phyloP scores from a whole-genome alignment of 148 eudicot genomes.

The Arbutus unedo region DNA sequence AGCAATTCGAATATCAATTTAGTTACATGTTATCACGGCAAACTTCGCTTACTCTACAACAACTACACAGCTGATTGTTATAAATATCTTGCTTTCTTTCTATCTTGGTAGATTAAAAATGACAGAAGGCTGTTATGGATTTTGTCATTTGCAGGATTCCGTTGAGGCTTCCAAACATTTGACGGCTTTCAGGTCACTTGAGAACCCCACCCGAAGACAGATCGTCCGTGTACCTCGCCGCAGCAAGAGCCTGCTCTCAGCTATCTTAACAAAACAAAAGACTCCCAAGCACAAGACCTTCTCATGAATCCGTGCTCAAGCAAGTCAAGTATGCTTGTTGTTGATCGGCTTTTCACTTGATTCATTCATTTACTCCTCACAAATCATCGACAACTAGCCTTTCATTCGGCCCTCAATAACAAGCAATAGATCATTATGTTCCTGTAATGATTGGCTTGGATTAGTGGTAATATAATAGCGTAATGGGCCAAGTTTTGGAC shows the following conservation, averaged over 20 bases:
- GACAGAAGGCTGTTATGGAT: neutral
- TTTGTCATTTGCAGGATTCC: conserved; percentile 43
- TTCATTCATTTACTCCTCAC: neutral
- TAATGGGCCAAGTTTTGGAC: neutral
- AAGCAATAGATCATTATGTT: neutral
- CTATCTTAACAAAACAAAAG: conserved; percentile 81
- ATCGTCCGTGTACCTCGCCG: conserved; percentile 52
- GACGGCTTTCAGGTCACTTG: conserved; percentile 50
- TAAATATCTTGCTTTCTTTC: neutral
- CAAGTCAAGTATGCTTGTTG: neutral
- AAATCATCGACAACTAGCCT: neutral
- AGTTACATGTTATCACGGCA: neutral
- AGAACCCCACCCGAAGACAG: conserved; percentile 32
- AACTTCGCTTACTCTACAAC: neutral
- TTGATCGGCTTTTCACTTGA: neutral
- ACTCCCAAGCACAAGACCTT: conserved; percentile 48
- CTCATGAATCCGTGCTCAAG: conserved; percentile 20
- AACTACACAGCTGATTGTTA: neutral
- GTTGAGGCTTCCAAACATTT: conserved; percentile 36
- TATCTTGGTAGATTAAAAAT: neutral
- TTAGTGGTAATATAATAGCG: neutral
- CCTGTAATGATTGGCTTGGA: neutral
- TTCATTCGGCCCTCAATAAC: neutral
- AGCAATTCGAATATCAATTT: neutral
- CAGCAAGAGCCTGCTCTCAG: conserved; percentile 62